Evolutionary conservation across 108 stramenopile species (phyloP).

Genomic region (Cyclostephanos tholiformis): DNA sequence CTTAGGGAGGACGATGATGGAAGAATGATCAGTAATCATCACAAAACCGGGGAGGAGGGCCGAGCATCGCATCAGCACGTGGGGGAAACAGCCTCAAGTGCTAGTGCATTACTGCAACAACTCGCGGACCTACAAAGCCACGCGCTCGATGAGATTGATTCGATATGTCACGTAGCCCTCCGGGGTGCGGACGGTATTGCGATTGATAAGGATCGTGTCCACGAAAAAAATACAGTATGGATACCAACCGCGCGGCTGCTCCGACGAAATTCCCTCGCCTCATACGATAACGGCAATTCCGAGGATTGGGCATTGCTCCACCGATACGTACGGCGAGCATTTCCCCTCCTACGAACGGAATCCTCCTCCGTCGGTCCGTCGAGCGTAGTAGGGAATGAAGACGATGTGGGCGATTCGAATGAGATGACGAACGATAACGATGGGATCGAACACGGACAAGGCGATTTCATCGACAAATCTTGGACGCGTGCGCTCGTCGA

Average conservation of each 20-base stretch:
- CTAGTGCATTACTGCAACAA: constrained; percentile 12
- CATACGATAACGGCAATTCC: not conserved
- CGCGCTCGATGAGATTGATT: constrained; percentile 22
- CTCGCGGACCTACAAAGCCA: constrained; percentile 16
- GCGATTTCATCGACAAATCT: constrained; percentile 5
- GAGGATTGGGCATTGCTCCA: constrained; percentile 40
- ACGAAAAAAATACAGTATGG: constrained; percentile 28
- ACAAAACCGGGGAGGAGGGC: too few relatives aligned
- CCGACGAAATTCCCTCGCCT: not conserved
- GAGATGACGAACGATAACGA: not conserved
- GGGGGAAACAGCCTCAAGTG: not conserved
- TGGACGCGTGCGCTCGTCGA: constrained; percentile 60
- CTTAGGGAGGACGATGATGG: not conserved
- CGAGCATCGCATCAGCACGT: not conserved
- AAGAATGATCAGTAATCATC: not conserved
- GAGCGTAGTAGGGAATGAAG: not conserved
- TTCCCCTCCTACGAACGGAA: constrained; percentile 43
- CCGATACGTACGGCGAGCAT: constrained; percentile 25
- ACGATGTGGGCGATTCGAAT: not conserved
- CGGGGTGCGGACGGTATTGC: not conserved
- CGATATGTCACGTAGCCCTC: not conserved
- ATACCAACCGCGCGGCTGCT: constrained; percentile 31
- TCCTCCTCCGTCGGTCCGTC: constrained; percentile 10
- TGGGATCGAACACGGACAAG: not conserved
- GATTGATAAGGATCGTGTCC: not conserved